A percentile compares a stretch with the other conserved stretches of the same genome.
Conservation (phyloP, 805 yeast species). For the Ogataea pilisensis region DNA sequence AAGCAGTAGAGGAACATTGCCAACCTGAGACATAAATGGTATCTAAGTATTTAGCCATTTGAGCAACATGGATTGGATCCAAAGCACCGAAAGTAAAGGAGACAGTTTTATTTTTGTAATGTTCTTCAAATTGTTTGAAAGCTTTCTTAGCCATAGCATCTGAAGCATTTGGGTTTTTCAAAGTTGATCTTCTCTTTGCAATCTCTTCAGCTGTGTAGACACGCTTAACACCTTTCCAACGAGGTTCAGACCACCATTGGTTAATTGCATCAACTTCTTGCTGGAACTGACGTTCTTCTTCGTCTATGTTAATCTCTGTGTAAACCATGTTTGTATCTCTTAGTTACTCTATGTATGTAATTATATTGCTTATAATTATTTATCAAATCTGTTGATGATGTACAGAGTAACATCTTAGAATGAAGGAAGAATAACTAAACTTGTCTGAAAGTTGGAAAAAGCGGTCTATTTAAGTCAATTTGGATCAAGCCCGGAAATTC, state of each 20-base stretch:
- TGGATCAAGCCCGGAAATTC: too few relatives aligned
- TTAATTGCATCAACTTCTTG: conserved; percentile 69
- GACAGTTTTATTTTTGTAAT: conserved; percentile 65
- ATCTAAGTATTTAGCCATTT: conserved; percentile 95
- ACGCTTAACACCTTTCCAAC: conserved; percentile 87
- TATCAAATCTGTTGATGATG: too few relatives aligned
- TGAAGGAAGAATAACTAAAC: too few relatives aligned
- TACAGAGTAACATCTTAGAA: too few relatives aligned
- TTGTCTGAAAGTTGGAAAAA: too few relatives aligned
- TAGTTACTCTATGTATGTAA: too few relatives aligned
- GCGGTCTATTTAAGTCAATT: too few relatives aligned
- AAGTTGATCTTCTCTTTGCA: conserved; percentile 80
- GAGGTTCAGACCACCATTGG: conserved; percentile 90
- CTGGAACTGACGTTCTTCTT: conserved; percentile 63
- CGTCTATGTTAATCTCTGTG: conserved; percentile 52
- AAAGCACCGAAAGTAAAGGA: conserved; percentile 93
- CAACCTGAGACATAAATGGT: conserved; percentile 94
- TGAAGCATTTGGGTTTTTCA: conserved; percentile 73
- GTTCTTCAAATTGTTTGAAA: conserved; percentile 64
- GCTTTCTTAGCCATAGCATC: conserved; percentile 78
- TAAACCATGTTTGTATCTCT: conserved; percentile 35
- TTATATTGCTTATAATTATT: too few relatives aligned
- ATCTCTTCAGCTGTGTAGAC: conserved; percentile 85
- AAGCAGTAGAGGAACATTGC: conserved; percentile 98
- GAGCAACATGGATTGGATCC: conserved; percentile 93